Base-by-base conservation (phyloP, 345 rosid genomes). In the Rhodamnia rubescens region DNA sequence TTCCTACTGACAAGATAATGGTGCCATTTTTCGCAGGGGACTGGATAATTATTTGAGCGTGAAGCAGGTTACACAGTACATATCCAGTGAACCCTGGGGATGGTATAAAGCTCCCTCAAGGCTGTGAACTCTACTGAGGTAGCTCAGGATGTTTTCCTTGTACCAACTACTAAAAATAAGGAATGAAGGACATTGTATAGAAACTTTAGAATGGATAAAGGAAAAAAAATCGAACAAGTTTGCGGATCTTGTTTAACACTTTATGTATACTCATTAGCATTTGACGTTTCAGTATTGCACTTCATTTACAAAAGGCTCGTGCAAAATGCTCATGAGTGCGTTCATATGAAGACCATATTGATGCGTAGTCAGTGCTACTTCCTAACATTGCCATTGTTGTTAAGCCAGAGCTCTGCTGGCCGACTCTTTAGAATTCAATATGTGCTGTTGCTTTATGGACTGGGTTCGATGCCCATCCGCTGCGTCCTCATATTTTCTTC, bases 11-110 rank as follows among this genome's bases (percentile, higher is more conserved):
- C 55, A 21, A 58, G n/a, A 58, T 18, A 16, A 11, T 24, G 4
- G 84, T 69, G 81, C 84, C 74, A 26, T 83, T 69, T 74, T 20
- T 50, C 6, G 24, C 93, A 97, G 99, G 99, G 99, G 99, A 82
- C 93, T 97, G 42, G 98, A 95, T 49, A 95, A 93, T 87, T 97
- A 97, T 93, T 57, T 97, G 90, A 93, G 88, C 47, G 98, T 95
- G 91, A 97, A 97, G 94, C 99, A 97, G 92, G 95, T 97, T 55
- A 97, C 97, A 51, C 95, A 86, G 74, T 95, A 95, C 84, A 87
- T 90, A 83, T 93, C 99, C 0, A 81, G 90, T 86, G 99, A 97
- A 44, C 99, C 94, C 83, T 95, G 98, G 98, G 97, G 97, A 56
- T 95, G 98, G 99, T 95, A 95, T 85, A 87, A 87, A 64, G 83